Conservation (phyloP, 805 yeast species). For the Ogataea saltuana region DNA sequence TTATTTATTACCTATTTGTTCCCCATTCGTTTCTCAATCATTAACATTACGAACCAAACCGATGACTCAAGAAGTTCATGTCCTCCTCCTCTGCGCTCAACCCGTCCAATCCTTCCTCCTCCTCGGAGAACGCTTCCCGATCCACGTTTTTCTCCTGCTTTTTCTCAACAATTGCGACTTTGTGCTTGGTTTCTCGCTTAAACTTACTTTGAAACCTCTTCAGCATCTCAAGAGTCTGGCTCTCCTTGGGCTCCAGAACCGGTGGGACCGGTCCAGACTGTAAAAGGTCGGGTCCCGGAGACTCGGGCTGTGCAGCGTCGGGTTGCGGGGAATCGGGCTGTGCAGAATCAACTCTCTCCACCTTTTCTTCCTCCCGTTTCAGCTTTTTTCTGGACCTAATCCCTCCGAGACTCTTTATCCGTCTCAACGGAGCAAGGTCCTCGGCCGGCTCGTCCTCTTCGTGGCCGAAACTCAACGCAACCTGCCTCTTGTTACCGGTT, state of each 20-base stretch:
- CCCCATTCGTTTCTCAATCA: not conserved
- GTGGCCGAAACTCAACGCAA: slow-evolving; percentile 15
- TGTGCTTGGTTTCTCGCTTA: not conserved
- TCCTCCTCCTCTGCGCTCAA: slow-evolving; percentile 22
- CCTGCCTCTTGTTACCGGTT: slow-evolving; percentile 8
- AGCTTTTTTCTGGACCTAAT: no score
- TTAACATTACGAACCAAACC: slow-evolving; percentile 10
- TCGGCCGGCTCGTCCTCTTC: slow-evolving; percentile 16
- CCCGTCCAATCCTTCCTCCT: slow-evolving; percentile 19
- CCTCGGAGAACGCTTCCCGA: slow-evolving; percentile 1
- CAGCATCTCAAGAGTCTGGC: slow-evolving; percentile 4
- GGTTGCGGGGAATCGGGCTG: no score
- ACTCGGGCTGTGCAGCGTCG: no score
- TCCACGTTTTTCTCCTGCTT: slow-evolving; percentile 4
- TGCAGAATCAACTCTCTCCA: no score
- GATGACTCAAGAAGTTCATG: slow-evolving; percentile 17
- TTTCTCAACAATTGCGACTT: not conserved
- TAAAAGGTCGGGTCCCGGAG: no score
- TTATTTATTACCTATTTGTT: slow-evolving; percentile 12
- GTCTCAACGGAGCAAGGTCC: slow-evolving; percentile 47
- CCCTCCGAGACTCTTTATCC: slow-evolving; percentile 29
- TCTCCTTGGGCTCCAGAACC: no score
- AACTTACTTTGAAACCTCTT: slow-evolving; percentile 4
- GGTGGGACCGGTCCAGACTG: no score
- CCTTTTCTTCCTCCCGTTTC: slow-evolving; percentile 1